Evolutionary conservation across 2,329 filamentous ascomycete genomes (phyloP), one percentile per base, ranked within the genome.

Genomic region (Keithomyces neogunnii): DNA sequence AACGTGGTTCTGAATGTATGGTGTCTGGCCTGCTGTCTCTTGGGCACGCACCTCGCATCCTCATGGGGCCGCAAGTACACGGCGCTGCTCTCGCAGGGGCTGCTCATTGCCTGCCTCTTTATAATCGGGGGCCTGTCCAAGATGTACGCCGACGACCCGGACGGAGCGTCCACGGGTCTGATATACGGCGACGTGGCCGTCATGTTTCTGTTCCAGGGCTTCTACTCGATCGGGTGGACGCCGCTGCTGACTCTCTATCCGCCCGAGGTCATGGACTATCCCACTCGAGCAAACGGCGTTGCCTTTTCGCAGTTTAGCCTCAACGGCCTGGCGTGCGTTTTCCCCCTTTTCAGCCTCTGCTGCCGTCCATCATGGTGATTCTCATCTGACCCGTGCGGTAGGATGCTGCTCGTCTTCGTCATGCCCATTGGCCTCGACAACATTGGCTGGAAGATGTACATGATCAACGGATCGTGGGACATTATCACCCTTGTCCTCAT

Each of bases 1-100:
- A 79, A 78, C 42, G 70, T 79, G 35, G 69, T 77, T 1, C 63
- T 79, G n/a, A 77, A 76, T 51, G 70, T 68, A 2, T 79, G 69
- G 68, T 78, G 73, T 50, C 62, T 79, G 0, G 58, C 63, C 5
- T 70, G 67, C 50, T 61, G 67, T 32, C 57, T 77, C 0, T 39
- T 60, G 2, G 75, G 75, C 0, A 76, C 74, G 1, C 66, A 69
- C 4, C 61, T 75, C 5, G 63, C 65, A 0, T 68, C 70, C 13
- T 60, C 48, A 29, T 69, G 71, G 64, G 74, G 75, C 6, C 69
- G 75, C 8, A 75, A 73, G 52, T 62, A 66, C 1, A 71, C 68
- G 1, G 72, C 71, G 3, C 56, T 73, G 4, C 53, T 70, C 8
- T 71, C 69, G 0, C 65, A 72, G 45, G 51, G 52, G 10, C 56